phyloP scores from a whole-genome alignment of 2,329 filamentous ascomycete genomes.

The Phaeophleospora eucalypticola region DNA sequence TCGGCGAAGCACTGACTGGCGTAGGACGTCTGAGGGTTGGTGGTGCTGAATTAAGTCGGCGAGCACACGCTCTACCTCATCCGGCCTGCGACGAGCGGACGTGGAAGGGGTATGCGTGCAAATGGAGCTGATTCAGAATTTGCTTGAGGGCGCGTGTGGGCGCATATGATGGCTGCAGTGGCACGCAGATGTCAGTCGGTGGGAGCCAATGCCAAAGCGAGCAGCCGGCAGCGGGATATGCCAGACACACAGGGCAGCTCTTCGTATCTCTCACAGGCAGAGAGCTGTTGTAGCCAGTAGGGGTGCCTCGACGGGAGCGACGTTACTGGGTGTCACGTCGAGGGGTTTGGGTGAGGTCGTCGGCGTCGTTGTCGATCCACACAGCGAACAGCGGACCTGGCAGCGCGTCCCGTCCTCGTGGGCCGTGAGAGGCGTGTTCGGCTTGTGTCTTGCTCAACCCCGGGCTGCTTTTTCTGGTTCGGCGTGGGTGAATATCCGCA shows the following conservation, averaged over 20 bases:
- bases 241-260: no score
- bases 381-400: no score
- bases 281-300: no score
- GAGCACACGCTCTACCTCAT: no score
- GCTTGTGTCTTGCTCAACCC: no score
- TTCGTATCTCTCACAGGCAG: no score
- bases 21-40: not conserved
- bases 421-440: not conserved
- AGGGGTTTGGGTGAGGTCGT: not conserved
- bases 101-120: not conserved
- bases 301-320: not conserved
- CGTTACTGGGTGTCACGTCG: not conserved
- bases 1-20: not conserved
- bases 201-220: not conserved
- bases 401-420: not conserved
- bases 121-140: conserved; percentile 1
- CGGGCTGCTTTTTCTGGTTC: no score
- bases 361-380: no score
- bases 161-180: conserved; percentile 2
- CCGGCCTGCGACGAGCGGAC: not conserved
- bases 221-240: conserved; percentile 1
- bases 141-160: conserved; percentile 3
- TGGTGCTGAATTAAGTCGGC: no score
- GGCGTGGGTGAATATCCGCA: no score
- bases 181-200: conserved; percentile 14